Base-by-base conservation (phyloP, 2,329 filamentous ascomycete genomes). In the Juglanconis oblonga region DNA sequence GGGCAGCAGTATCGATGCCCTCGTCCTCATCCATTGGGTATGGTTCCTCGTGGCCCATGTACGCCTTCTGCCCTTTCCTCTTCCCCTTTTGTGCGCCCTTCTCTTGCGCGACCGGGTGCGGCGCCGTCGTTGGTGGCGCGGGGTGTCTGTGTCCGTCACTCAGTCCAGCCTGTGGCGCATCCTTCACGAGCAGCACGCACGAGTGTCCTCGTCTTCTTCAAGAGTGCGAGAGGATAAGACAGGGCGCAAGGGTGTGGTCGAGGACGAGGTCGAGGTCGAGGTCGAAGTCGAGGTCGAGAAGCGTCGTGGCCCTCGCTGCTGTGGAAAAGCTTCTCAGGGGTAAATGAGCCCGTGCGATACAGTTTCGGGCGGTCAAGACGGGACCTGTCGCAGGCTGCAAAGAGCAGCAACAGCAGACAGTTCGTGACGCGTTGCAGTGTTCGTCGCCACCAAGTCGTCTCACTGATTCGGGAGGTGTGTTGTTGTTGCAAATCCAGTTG, bases 1-100 rank as follows among this genome's bases (percentile, higher is more conserved):
- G 10, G 33, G 56, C 58, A 40, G 55, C 38, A 10, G 50, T 55
- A n/a, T 57, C 55, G 32, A 40, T 52, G 52, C 36, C 13, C 10
- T 58, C 58, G 40, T 52, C 45, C 14, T 57, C 47, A 35, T 61
- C 61, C 58, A 63, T 61, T 13, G 17, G 24, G 47, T 42, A 31
- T 17, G 31, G 4, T 11, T 45, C 36, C 32, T 48, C 24, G 45
- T 11, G 45, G 42, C 42, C 42, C 13, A 17, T 45, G 24, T 48
- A 24, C 8, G 24, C 17, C 17, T 17, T 48, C 45, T 5, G 42
- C 14, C 8, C 5, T 5, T 48, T 31, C 14, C 10, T 14, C 10
- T 24, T 11, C 10, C 45, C 24, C 8, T 48, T 7, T 3, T 8
- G 17, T 31, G 14, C 17, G 24, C 24, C 45, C 17, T 48, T 11